phyloP scores from a whole-genome alignment of 1,284 basidiomycete species.

The Cutaneotrichosporon mucoides region DNA sequence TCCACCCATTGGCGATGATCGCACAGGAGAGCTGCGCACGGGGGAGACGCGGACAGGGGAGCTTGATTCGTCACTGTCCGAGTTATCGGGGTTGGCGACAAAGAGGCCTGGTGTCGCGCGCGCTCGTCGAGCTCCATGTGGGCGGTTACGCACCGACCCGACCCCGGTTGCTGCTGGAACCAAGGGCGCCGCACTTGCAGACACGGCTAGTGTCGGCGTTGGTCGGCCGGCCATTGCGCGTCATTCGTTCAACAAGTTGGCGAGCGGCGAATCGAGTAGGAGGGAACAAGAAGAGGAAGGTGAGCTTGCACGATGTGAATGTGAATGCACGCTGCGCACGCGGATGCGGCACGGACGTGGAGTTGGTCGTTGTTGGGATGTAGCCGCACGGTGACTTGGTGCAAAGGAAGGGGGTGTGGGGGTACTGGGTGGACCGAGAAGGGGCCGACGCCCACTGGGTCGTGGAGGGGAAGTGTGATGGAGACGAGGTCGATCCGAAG shows the following conservation, averaged over 20 bases:
- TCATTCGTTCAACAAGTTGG: neutral
- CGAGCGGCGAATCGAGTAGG: neutral
- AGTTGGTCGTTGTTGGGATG: neutral
- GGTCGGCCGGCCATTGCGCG: constrained; percentile 1
- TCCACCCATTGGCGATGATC: neutral
- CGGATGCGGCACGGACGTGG: neutral
- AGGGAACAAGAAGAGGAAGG: neutral
- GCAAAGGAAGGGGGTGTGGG: neutral
- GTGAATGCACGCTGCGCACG: neutral
- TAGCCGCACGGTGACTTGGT: too few species aligned
- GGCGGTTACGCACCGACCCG: constrained; percentile 18
- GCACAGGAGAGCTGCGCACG: neutral
- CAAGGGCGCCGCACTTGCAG: neutral
- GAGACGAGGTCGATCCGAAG: too few species aligned
- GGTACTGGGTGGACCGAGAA: neutral
- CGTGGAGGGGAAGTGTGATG: too few species aligned
- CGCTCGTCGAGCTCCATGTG: constrained; percentile 31
- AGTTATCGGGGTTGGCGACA: constrained; percentile 45
- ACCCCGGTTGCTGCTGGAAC: neutral
- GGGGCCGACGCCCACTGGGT: neutral
- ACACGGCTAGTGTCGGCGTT: constrained; percentile 8
- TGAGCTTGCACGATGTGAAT: too few species aligned
- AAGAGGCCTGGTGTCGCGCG: constrained; percentile 30
- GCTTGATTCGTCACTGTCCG: constrained; percentile 31
- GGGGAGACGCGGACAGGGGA: constrained; percentile 2